These are phyloP conservation scores for Herpetospermum pedunculosum DNA, from an alignment of 306 rosid genomes.

Conservation along the genomic window DNA sequence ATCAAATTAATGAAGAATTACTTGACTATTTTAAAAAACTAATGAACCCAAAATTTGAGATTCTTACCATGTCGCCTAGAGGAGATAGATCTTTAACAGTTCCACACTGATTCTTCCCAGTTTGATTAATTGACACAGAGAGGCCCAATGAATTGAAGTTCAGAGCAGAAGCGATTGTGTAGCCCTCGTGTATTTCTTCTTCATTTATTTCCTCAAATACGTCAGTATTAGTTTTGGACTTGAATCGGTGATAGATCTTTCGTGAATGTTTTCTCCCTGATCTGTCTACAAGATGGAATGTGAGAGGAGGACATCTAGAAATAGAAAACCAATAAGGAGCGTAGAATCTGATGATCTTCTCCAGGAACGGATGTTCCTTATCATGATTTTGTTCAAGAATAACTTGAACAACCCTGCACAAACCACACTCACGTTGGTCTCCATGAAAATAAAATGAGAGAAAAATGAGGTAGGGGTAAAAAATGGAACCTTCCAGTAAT, in stretches of 20 bases:
- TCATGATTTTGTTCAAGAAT: conserved; percentile 70
- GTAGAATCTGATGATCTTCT: conserved; percentile 62
- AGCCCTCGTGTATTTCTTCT: conserved; percentile 74
- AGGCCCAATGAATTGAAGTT: conserved; percentile 73
- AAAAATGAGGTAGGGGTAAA: conserved; percentile 5
- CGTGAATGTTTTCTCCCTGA: conserved; percentile 39
- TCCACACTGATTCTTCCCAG: conserved; percentile 59
- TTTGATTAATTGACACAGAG: conserved; percentile 55
- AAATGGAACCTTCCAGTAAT: conserved; percentile 80
- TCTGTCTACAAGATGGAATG: conserved; percentile 54
- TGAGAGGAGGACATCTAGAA: conserved; percentile 81
- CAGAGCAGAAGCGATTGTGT: conserved; percentile 70
- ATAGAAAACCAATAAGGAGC: conserved; percentile 86
- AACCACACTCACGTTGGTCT: conserved; percentile 19
- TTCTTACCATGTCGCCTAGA: conserved; percentile 74
- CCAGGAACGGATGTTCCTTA: conserved; percentile 42
- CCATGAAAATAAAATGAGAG: conserved; percentile 8
- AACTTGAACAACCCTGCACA: conserved; percentile 80
- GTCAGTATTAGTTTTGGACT: conserved; percentile 35
- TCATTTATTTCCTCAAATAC: conserved; percentile 70
- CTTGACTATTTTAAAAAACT: not conserved
- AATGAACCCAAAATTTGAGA: conserved; percentile 5
- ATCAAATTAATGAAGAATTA: not conserved
- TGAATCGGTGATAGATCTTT: conserved; percentile 35
- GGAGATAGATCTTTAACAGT: conserved; percentile 72